phyloP scores from a whole-genome alignment of 441 rosid genomes.

The Gossypium schwendimanii region DNA sequence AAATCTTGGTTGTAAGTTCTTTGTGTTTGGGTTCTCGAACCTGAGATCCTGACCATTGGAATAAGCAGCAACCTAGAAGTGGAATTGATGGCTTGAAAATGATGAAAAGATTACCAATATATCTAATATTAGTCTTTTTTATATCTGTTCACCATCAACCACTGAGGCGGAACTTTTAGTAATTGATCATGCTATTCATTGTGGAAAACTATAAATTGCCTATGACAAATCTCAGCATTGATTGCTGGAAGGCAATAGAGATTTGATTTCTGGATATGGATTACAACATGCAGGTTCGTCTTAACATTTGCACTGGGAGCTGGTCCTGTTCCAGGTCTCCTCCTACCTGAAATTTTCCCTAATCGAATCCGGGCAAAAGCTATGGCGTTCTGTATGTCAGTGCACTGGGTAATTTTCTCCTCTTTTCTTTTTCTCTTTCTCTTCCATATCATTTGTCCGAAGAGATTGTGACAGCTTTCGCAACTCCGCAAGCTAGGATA shows the following conservation, averaged over 20 bases:
- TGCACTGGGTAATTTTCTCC: conserved; percentile 60
- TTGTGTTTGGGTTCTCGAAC: background rate
- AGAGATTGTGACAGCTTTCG: background rate
- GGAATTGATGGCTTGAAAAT: background rate
- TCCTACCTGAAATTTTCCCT: conserved; percentile 65
- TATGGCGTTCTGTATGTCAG: conserved; percentile 65
- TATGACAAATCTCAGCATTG: background rate
- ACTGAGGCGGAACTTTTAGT: background rate
- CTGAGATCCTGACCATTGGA: background rate
- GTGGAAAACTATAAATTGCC: background rate
- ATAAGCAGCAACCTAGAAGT: background rate
- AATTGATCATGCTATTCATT: background rate
- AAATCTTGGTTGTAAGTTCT: background rate
- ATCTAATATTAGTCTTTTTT: background rate
- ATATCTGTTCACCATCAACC: background rate
- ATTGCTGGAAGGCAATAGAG: background rate
- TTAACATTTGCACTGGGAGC: conserved; percentile 61
- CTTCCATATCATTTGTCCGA: background rate
- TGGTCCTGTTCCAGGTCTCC: conserved; percentile 71
- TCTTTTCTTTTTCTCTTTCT: conserved; percentile 2
- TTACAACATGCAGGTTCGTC: conserved; percentile 42
- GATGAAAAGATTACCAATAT: background rate
- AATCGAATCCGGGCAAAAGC: conserved; percentile 69
- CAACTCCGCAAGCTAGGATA: background rate
- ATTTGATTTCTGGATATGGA: background rate